These are phyloP conservation scores for Cystobasidium slooffiae DNA, from an alignment of 1,284 basidiomycete species.

Conservation along the genomic window DNA sequence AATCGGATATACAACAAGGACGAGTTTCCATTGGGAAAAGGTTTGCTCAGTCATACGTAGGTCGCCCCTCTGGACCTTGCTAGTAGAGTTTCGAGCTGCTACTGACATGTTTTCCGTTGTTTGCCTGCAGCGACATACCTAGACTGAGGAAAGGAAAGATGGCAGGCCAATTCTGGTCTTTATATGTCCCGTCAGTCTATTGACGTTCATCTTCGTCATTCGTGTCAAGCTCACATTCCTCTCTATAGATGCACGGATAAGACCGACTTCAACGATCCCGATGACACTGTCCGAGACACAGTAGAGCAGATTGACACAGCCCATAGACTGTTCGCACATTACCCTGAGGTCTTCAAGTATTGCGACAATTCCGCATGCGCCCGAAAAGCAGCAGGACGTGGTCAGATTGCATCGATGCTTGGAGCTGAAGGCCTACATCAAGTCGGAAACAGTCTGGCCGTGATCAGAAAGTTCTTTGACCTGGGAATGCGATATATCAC, in stretches of 20 bases:
- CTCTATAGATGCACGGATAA: background rate
- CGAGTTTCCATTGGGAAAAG: background rate
- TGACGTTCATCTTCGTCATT: constrained; percentile 72
- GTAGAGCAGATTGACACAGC: constrained; percentile 91
- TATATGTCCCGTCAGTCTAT: constrained; percentile 61
- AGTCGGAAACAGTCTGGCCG: constrained; percentile 81
- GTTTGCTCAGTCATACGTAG: constrained; percentile 8
- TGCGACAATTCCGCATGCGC: constrained; percentile 68
- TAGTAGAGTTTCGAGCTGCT: too few species aligned
- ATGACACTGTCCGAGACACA: constrained; percentile 18
- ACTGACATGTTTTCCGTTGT: too few species aligned
- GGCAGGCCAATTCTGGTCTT: constrained; percentile 87
- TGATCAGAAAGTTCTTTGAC: constrained; percentile 73
- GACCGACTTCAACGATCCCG: constrained; percentile 18
- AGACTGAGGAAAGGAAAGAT: constrained; percentile 73
- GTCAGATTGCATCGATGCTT: constrained; percentile 81
- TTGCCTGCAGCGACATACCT: constrained; percentile 70
- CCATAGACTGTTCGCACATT: constrained; percentile 73
- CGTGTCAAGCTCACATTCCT: background rate
- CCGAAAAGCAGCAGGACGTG: constrained; percentile 65
- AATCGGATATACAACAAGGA: constrained; percentile 5
- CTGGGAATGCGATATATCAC: constrained; percentile 84
- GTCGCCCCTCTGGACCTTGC: background rate
- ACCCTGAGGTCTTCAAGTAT: constrained; percentile 73
- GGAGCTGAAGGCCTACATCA: constrained; percentile 90